Evolutionary conservation across 306 rosid genomes (phyloP).

Genomic region (Casuarina cunninghamiana): DNA sequence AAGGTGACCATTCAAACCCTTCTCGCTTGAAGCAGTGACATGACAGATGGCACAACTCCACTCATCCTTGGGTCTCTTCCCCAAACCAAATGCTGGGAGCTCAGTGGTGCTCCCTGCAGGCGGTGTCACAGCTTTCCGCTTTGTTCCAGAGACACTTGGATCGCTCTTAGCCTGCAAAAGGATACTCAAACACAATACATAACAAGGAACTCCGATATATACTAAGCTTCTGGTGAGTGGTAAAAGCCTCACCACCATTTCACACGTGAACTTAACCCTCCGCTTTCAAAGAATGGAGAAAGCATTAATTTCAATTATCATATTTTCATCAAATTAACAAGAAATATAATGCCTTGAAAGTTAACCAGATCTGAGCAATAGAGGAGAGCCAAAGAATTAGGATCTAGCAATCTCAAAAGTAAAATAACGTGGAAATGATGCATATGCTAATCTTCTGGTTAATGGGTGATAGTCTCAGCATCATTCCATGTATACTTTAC

Average conservation of each 20-base stretch:
- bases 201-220: neutral
- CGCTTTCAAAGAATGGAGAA: neutral
- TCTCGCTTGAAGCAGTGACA: slow-evolving; percentile 38
- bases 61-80: slow-evolving; percentile 45
- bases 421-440: too few relatives aligned
- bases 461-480: too few relatives aligned
- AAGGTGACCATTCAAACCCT: slow-evolving; percentile 43
- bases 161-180: slow-evolving; percentile 62
- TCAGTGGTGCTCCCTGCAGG: slow-evolving; percentile 5
- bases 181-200: slow-evolving; percentile 29
- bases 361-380: neutral
- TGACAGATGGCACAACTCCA: slow-evolving; percentile 69
- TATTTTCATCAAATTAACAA: neutral
- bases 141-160: slow-evolving; percentile 24
- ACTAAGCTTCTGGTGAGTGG: slow-evolving; percentile 10
- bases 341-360: neutral
- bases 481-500: too few relatives aligned
- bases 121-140: slow-evolving; percentile 43
- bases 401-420: too few relatives aligned
- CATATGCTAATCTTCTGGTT: too few relatives aligned
- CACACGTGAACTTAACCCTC: neutral
- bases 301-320: neutral
- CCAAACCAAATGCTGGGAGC: slow-evolving; percentile 26
- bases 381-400: neutral
- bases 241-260: slow-evolving; percentile 21